Evolutionary conservation across 2,329 filamentous ascomycete species (phyloP).

Genomic region (Penicillium sp.): DNA sequence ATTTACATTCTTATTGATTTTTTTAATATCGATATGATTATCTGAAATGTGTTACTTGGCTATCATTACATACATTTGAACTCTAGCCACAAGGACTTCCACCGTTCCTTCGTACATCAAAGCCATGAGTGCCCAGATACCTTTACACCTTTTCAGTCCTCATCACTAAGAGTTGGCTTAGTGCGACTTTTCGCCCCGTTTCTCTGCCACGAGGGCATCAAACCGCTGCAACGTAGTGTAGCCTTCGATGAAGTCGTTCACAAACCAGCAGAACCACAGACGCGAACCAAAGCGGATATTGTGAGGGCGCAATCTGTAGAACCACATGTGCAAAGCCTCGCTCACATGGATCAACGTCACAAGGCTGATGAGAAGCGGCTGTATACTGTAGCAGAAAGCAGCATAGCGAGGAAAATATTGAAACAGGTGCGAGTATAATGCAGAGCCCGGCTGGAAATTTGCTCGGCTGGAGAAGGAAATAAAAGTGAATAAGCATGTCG

Average conservation of each 20-base stretch:
- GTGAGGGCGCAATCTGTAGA: slow-evolving; percentile 47
- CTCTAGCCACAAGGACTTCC: no score
- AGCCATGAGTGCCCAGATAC: no score
- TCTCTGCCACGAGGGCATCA: slow-evolving; percentile 39
- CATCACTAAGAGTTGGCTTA: slow-evolving; percentile 13
- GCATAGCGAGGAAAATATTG: slow-evolving; percentile 56
- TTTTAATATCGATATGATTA: no score
- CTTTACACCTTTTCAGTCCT: background rate
- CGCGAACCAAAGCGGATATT: slow-evolving; percentile 47
- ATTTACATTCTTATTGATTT: no score
- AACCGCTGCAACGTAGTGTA: slow-evolving; percentile 47
- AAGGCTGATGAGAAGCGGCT: slow-evolving; percentile 55
- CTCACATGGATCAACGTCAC: slow-evolving; percentile 61
- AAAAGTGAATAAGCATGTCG: slow-evolving; percentile 53
- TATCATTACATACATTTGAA: no score
- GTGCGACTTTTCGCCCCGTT: slow-evolving; percentile 27
- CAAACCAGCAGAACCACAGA: slow-evolving; percentile 55
- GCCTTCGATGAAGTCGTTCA: slow-evolving; percentile 52
- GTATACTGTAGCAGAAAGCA: slow-evolving; percentile 55
- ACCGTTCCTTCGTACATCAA: no score
- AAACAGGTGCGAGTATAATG: slow-evolving; percentile 50
- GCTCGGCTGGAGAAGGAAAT: slow-evolving; percentile 47
- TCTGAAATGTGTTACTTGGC: no score
- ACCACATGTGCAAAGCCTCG: slow-evolving; percentile 55
- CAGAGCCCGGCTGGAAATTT: slow-evolving; percentile 52